phyloP scores from a whole-genome alignment of 2,329 filamentous ascomycete genomes.

The Fusarium albidum region DNA sequence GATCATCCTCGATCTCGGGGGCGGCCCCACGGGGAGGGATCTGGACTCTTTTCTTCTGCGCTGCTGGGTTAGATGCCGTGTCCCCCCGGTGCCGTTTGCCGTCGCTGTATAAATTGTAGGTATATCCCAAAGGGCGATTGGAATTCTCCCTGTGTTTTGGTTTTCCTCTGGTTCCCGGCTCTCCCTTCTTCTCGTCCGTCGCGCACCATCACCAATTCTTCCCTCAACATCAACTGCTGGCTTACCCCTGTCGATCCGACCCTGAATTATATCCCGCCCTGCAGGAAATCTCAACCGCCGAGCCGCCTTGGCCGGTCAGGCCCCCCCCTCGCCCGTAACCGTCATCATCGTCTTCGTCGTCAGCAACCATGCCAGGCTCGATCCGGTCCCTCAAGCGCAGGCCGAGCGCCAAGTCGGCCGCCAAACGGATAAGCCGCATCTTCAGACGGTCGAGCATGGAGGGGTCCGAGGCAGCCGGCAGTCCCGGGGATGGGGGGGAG shows the following conservation, averaged over 20 bases:
- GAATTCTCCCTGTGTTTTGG: no score
- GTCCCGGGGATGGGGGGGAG: not conserved
- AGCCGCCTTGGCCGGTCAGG: not conserved
- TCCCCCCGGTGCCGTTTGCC: not conserved
- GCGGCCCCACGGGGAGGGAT: conserved; percentile 18
- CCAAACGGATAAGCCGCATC: conserved; percentile 32
- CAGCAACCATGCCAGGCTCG: conserved; percentile 26
- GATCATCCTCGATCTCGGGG: conserved; percentile 28
- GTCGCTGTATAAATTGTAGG: conserved; percentile 24
- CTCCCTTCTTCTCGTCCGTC: not conserved
- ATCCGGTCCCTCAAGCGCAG: conserved; percentile 29
- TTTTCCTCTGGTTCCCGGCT: conserved; percentile 1
- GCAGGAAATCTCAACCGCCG: not conserved
- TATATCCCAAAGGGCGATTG: not conserved
- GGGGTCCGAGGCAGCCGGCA: conserved; percentile 5
- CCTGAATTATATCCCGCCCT: not conserved
- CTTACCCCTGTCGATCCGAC: conserved; percentile 3
- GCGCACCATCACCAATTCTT: not conserved
- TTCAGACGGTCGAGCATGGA: conserved; percentile 28
- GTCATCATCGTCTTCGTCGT: no score
- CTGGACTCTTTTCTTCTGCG: no score
- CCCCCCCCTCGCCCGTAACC: no score
- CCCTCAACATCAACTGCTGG: not conserved
- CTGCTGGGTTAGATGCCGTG: not conserved
- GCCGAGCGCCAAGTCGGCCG: conserved; percentile 27